Base-by-base conservation (phyloP, 768 basidiomycete genomes). In the Gautieria morchelliformis region DNA sequence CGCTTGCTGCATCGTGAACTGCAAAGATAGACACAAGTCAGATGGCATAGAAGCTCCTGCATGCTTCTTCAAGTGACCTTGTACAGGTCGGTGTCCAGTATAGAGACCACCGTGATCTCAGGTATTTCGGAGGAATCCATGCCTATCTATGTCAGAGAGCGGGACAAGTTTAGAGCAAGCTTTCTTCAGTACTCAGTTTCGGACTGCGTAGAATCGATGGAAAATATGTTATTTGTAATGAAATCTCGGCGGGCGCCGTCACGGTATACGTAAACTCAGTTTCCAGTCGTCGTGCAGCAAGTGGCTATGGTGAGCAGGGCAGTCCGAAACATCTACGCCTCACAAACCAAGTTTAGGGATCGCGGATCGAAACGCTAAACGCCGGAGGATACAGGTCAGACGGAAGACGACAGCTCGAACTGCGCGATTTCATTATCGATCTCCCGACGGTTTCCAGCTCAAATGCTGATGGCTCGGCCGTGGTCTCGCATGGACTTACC, bases 1-100 rank as follows among this genome's bases (percentile, higher is more conserved):
- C 0, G 92, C 93, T 71, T 94, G 89, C 72, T 98, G 95, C 95
- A 96, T 98, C 0, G 93, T 89, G 48, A 96, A 75, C 91, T 95
- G 58, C 27, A n/a, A 50, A 8, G 24, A 49, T 30, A 11, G 35
- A 53, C 41, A 33, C 46, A 42, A 63, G 30, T 32, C 47, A 30
- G 15, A 5, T n/a, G 22, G 33, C 15, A 12, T 24, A 7, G 20
- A 7, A 48, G 6, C 15, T 22, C 45, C 45, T 17, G 33, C 56
- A 32, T 39, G 54, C n/a, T 42, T 46, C 46, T n/a, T n/a, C n/a
- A n/a, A n/a, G n/a, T n/a, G 53, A 85, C 92, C 80, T 95, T 98
- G 81, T 97, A 97, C 32, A 95, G 72, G 69, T 97, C 95, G 0
- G 93, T 93, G 69, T 97, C 95, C 46, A 97, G 78, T 52, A 97